phyloP scores from a whole-genome alignment of 1,139 yeast species.

The Taiozyma onychis region DNA sequence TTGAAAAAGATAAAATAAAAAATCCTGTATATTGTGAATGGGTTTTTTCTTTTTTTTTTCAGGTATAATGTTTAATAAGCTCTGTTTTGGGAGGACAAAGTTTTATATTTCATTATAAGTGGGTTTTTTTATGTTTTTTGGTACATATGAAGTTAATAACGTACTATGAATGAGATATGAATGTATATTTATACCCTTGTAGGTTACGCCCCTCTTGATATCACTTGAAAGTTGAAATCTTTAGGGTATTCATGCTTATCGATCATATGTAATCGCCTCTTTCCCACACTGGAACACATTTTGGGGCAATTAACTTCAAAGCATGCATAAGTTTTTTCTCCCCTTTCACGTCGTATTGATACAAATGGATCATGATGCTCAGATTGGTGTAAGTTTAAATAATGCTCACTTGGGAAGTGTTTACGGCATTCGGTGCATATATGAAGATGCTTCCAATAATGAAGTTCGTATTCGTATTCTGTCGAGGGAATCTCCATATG shows the following conservation, averaged over 20 bases:
- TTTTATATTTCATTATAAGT: slow-evolving; percentile 19
- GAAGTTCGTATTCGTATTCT: background rate
- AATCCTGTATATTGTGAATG: background rate
- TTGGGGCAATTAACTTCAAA: background rate
- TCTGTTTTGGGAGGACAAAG: slow-evolving; percentile 21
- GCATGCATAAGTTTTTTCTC: background rate
- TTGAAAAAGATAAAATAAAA: slow-evolving; percentile 4
- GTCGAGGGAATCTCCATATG: background rate
- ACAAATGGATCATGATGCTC: background rate
- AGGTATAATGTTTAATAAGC: slow-evolving; percentile 15
- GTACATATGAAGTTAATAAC: background rate
- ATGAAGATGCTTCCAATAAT: background rate
- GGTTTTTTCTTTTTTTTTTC: slow-evolving; percentile 19
- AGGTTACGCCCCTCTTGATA: background rate
- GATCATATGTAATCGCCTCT: background rate
- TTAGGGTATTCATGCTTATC: background rate
- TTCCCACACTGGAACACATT: no score
- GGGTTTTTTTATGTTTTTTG: slow-evolving; percentile 18
- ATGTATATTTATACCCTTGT: background rate
- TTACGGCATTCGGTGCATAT: background rate
- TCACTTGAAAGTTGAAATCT: background rate
- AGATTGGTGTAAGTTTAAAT: background rate
- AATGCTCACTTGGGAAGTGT: background rate
- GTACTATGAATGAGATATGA: background rate
- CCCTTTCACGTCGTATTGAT: background rate